A percentile compares a stretch with the other conserved stretches of the same genome.
phyloP scores from a whole-genome alignment of 2,329 filamentous ascomycete species.

The Periglandula ipomoeae region DNA sequence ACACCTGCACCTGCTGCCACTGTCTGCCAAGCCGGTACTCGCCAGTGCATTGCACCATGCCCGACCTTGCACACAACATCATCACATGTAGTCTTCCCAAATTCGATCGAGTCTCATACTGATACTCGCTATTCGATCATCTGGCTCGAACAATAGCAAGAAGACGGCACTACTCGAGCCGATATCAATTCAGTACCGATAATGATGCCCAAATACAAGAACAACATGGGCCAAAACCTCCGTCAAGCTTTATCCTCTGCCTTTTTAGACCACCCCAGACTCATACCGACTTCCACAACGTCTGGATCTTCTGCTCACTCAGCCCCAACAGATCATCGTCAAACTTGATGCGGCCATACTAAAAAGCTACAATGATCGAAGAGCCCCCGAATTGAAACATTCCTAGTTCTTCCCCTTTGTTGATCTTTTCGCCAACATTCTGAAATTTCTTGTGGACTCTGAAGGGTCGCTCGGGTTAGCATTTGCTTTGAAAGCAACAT shows the following conservation, averaged over 20 bases:
- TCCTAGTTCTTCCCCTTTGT: conserved; percentile 31
- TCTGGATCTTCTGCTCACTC: conserved; percentile 22
- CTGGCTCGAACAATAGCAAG: no score
- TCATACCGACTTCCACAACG: conserved; percentile 31
- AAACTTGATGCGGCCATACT: conserved; percentile 26
- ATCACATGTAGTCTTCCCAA: no score
- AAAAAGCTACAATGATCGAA: conserved; percentile 30
- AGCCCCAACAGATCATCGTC: conserved; percentile 26
- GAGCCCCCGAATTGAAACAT: conserved; percentile 32
- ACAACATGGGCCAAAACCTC: no score
- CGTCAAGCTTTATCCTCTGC: neutral
- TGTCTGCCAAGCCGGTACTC: no score
- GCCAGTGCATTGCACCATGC: no score
- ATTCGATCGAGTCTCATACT: no score
- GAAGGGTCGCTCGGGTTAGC: neutral
- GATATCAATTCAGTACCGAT: no score
- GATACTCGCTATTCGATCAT: no score
- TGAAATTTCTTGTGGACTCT: conserved; percentile 26
- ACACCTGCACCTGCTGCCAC: no score
- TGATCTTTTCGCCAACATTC: conserved; percentile 19
- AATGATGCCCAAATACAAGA: no score
- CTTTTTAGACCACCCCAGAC: conserved; percentile 13
- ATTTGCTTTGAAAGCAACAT: neutral
- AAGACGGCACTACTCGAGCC: no score
- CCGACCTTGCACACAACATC: no score